Evolutionary conservation across 495 filamentous ascomycete species (phyloP).

Genomic region (Penicillium longicatenatum): DNA sequence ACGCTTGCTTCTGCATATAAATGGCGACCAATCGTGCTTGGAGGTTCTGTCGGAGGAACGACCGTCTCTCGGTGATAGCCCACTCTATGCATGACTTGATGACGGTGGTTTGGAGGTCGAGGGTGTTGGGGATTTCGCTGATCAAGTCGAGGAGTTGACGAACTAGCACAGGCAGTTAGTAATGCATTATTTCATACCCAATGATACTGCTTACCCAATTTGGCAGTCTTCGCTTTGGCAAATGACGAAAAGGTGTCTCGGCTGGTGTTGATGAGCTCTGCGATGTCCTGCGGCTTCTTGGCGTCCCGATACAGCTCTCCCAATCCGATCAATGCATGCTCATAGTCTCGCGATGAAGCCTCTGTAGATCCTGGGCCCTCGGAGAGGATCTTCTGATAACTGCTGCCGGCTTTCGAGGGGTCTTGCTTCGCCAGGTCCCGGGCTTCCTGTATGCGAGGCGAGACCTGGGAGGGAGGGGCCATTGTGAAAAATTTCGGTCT

Average conservation of each 20-base stretch:
- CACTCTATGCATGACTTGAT: slow-evolving; percentile 99
- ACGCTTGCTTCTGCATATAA: slow-evolving; percentile 94
- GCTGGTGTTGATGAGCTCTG: slow-evolving; percentile 87
- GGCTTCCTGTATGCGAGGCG: slow-evolving; percentile 76
- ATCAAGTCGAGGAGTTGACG: slow-evolving; percentile 97
- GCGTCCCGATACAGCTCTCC: slow-evolving; percentile 91
- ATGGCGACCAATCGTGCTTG: slow-evolving; percentile 92
- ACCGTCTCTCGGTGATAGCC: slow-evolving; percentile 88
- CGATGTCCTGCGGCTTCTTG: slow-evolving; percentile 84
- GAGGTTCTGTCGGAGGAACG: slow-evolving; percentile 96
- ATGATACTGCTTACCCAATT: slow-evolving; percentile 70
- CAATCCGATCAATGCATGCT: slow-evolving; percentile 68
- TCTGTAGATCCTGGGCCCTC: slow-evolving; percentile 81
- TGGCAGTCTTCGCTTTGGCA: slow-evolving; percentile 98
- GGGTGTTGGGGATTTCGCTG: slow-evolving; percentile 86
- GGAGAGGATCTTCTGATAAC: slow-evolving; percentile 87
- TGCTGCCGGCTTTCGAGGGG: slow-evolving; percentile 74
- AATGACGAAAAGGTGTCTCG: slow-evolving; percentile 90
- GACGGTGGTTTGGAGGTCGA: slow-evolving; percentile 87
- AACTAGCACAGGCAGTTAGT: slow-evolving; percentile 54
- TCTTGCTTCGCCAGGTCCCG: slow-evolving; percentile 78
- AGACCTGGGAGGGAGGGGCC: slow-evolving; percentile 52
- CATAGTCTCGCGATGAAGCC: slow-evolving; percentile 83
- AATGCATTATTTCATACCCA: background rate
- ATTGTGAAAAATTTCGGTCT: slow-evolving; percentile 33